phyloP scores from a whole-genome alignment of 306 rosid species.

The Fragaria ananassa region DNA sequence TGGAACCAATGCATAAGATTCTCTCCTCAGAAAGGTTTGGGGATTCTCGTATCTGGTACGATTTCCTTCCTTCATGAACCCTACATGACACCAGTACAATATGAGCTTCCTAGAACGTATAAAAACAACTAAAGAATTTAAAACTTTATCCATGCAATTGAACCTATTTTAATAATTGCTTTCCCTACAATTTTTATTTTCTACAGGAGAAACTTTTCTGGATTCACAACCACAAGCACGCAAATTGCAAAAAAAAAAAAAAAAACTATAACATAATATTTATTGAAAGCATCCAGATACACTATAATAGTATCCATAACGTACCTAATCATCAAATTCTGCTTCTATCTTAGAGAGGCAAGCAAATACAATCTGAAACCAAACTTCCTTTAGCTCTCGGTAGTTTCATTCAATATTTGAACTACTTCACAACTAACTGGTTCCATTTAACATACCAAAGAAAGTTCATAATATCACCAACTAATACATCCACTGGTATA shows the following conservation, averaged over 20 bases:
- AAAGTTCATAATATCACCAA: not conserved
- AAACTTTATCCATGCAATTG: not conserved
- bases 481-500: not conserved
- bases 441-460: not conserved
- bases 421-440: not conserved
- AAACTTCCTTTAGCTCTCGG: not conserved
- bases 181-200: not conserved
- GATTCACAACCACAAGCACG: no score
- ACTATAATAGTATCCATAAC: not conserved
- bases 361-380: not conserved
- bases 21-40: slow-evolving; percentile 58
- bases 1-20: slow-evolving; percentile 77
- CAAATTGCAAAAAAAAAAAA: not conserved
- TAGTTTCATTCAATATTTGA: not conserved
- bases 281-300: not conserved
- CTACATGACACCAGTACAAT: slow-evolving; percentile 46
- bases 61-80: slow-evolving; percentile 67
- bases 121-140: not conserved
- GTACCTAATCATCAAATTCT: not conserved
- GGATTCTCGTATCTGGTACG: slow-evolving; percentile 61
- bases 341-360: not conserved
- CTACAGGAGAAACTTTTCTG: not conserved
- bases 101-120: slow-evolving; percentile 9
- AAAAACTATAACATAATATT: not conserved
- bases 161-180: not conserved